phyloP scores from a whole-genome alignment of 805 yeast species.

The Candida pseudofarinosa region DNA sequence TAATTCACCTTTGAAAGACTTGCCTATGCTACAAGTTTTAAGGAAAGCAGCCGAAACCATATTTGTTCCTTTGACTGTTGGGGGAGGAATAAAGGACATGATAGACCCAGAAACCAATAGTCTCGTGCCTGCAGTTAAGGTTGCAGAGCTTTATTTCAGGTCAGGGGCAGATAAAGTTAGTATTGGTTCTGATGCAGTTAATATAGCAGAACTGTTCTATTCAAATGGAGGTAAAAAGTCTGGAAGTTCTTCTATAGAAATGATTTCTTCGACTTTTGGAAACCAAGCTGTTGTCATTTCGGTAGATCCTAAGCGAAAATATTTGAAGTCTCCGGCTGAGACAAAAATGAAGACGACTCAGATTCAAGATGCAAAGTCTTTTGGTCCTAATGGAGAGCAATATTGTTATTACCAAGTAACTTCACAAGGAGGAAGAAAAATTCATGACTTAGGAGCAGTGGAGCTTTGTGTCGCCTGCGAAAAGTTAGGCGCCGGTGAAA shows the following conservation, averaged over 20 bases:
- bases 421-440: slow-evolving; percentile 92
- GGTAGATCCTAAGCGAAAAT: slow-evolving; percentile 93
- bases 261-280: slow-evolving; percentile 89
- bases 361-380: slow-evolving; percentile 45
- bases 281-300: slow-evolving; percentile 97
- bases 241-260: slow-evolving; percentile 88
- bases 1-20: slow-evolving; percentile 86
- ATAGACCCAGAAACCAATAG: slow-evolving; percentile 78
- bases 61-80: slow-evolving; percentile 96
- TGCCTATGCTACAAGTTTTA: slow-evolving; percentile 93
- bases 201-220: slow-evolving; percentile 81
- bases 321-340: slow-evolving; percentile 57
- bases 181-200: slow-evolving; percentile 96
- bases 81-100: slow-evolving; percentile 95
- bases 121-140: slow-evolving; percentile 75
- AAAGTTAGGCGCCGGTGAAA: slow-evolving; percentile 93
- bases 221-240: slow-evolving; percentile 50
- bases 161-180: slow-evolving; percentile 98
- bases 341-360: slow-evolving; percentile 62
- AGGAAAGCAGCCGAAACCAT: slow-evolving; percentile 79
- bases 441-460: slow-evolving; percentile 79
- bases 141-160: slow-evolving; percentile 86
- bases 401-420: slow-evolving; percentile 95
- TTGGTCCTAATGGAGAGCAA: slow-evolving; percentile 84
- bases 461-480: slow-evolving; percentile 89